Evolutionary conservation across 495 filamentous ascomycete genomes (phyloP).

Genomic region (Aspergillus ostianus): DNA sequence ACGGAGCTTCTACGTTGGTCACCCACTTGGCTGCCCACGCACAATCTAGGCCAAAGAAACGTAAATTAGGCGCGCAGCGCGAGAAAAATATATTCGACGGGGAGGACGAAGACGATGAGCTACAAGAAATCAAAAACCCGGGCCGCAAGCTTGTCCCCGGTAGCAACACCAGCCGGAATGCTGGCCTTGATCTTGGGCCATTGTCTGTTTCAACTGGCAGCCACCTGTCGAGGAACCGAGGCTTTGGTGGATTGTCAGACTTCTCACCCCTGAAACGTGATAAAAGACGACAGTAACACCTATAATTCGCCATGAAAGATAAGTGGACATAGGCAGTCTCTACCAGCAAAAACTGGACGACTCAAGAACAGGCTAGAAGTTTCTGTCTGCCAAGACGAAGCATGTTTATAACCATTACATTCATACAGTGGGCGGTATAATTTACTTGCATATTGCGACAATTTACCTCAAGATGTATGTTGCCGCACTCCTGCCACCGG

Average conservation of each 20-base stretch:
- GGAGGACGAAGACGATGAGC: slow-evolving; percentile 57
- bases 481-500: too few relatives aligned
- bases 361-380: too few relatives aligned
- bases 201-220: slow-evolving; percentile 17
- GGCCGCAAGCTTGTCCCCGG: slow-evolving; percentile 27
- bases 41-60: slow-evolving; percentile 67
- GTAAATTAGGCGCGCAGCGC: slow-evolving; percentile 62
- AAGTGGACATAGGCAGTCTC: too few relatives aligned
- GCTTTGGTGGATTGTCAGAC: slow-evolving; percentile 39
- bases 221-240: slow-evolving; percentile 17
- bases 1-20: slow-evolving; percentile 1
- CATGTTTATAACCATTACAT: too few relatives aligned
- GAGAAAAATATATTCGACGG: slow-evolving; percentile 74
- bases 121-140: slow-evolving; percentile 29
- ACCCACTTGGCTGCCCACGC: slow-evolving; percentile 29
- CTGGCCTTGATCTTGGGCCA: slow-evolving; percentile 22
- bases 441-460: too few relatives aligned
- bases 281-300: slow-evolving; percentile 43
- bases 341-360: too few relatives aligned
- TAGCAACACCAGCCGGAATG: slow-evolving; percentile 10
- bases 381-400: too few relatives aligned
- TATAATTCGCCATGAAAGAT: background rate
- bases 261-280: slow-evolving; percentile 87
- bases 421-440: too few relatives aligned
- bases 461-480: too few relatives aligned